These are phyloP conservation scores for Exutisphaerella laricina DNA, from an alignment of 2,329 filamentous ascomycete species.

Conservation along the genomic window DNA sequence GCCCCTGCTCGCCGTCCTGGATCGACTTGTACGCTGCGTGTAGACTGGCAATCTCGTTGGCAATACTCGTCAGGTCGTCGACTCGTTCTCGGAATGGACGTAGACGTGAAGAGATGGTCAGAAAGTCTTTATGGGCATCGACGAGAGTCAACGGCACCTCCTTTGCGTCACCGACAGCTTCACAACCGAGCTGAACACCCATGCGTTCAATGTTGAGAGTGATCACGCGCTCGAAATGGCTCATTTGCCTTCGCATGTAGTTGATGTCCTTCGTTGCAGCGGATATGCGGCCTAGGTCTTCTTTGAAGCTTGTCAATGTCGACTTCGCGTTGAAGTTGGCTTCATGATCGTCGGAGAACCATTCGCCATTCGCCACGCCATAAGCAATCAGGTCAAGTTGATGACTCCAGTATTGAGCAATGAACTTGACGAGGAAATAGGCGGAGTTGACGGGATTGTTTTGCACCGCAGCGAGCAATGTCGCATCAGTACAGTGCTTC, in stretches of 20 bases:
- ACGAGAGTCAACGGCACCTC: constrained; percentile 8
- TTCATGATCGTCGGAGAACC: constrained; percentile 23
- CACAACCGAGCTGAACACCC: constrained; percentile 13
- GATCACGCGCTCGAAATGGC: constrained; percentile 20
- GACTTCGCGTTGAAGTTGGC: constrained; percentile 9
- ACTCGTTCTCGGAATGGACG: constrained; percentile 17
- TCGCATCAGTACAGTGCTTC: constrained; percentile 8
- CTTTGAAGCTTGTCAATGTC: constrained; percentile 17
- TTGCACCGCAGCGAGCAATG: constrained; percentile 2
- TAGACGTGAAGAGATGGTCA: constrained; percentile 17
- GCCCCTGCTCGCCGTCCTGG: constrained; percentile 19
- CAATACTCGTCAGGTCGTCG: constrained; percentile 17
- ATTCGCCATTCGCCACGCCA: constrained; percentile 16
- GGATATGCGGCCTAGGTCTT: constrained; percentile 16
- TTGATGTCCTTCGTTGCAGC: constrained; percentile 19
- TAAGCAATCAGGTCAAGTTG: constrained; percentile 18
- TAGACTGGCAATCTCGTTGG: constrained; percentile 20
- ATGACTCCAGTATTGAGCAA: constrained; percentile 16
- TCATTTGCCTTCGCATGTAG: constrained; percentile 20
- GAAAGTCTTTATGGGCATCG: constrained; percentile 23
- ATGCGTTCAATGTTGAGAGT: constrained; percentile 21
- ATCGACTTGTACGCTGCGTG: constrained; percentile 21
- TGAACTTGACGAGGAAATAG: constrained; percentile 17
- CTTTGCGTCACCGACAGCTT: constrained; percentile 2
- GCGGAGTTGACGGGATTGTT: constrained; percentile 9